Evolutionary conservation across 768 basidiomycete genomes (phyloP).

Genomic region (Boletus edulis): DNA sequence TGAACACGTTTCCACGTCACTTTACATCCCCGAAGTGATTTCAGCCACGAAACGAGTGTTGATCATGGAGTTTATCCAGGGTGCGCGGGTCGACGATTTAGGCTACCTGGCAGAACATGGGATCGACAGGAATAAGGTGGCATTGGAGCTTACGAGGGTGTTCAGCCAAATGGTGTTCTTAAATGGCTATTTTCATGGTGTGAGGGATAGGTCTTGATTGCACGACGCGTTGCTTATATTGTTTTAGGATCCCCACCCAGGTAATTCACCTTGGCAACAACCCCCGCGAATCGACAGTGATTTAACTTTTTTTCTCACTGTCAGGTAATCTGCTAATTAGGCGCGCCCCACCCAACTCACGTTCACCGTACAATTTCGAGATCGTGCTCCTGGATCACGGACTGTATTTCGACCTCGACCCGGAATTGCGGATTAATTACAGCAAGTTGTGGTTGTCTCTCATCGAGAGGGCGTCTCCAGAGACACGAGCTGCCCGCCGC

Average conservation of each 20-base stretch:
- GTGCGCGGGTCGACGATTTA: conserved; percentile 86
- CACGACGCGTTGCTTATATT: conserved; percentile 13
- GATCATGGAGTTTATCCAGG: conserved; percentile 93
- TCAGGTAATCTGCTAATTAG: conserved; percentile 90
- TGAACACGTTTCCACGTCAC: conserved; percentile 60
- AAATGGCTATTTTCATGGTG: conserved; percentile 87
- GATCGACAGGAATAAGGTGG: conserved; percentile 93
- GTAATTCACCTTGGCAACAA: conserved; percentile 33
- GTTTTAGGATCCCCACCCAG: conserved; percentile 81
- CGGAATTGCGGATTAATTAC: conserved; percentile 77
- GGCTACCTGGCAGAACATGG: conserved; percentile 73
- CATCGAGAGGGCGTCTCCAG: conserved; percentile 67
- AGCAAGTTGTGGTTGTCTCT: conserved; percentile 89
- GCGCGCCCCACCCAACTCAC: conserved; percentile 56
- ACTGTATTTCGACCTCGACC: conserved; percentile 87
- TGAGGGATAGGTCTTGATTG: conserved; percentile 35
- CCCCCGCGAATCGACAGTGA: conserved; percentile 1
- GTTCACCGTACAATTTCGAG: conserved; percentile 92
- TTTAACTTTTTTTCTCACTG: not conserved
- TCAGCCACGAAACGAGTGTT: conserved; percentile 80
- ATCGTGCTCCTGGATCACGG: conserved; percentile 94
- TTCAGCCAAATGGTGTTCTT: conserved; percentile 96
- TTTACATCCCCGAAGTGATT: conserved; percentile 87
- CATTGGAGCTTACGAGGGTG: conserved; percentile 85
- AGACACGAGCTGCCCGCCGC: conserved; percentile 63